Percentiles rank a stretch among this genome's conserved stretches.
These are phyloP conservation scores for Beverwykella pulmonaria DNA, from an alignment of 495 filamentous ascomycete genomes.

Conservation along the genomic window DNA sequence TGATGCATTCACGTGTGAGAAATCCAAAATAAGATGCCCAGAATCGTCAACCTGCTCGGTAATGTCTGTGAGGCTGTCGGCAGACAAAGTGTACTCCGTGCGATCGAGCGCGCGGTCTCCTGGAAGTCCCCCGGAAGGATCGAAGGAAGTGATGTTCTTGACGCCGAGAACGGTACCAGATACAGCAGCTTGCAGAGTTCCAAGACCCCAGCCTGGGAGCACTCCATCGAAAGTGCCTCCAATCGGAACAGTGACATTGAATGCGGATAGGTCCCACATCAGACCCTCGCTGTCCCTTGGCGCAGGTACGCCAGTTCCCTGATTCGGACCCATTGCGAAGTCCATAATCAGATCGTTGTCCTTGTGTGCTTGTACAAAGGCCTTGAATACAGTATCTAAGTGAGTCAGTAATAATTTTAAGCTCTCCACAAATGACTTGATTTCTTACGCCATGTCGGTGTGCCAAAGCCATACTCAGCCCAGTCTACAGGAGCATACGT, in stretches of 20 bases:
- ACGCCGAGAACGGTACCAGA: conserved; percentile 7
- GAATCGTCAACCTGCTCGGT: conserved; percentile 4
- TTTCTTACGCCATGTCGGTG: conserved; percentile 6
- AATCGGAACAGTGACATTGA: conserved; percentile 20
- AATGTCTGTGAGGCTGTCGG: conserved; percentile 14
- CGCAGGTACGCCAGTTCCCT: conserved; percentile 39
- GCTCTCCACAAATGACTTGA: not conserved
- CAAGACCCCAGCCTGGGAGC: conserved; percentile 34
- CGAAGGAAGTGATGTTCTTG: not conserved
- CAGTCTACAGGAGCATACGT: conserved; percentile 25
- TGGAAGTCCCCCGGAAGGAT: conserved; percentile 11
- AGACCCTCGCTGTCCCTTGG: conserved; percentile 23
- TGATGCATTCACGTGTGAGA: conserved; percentile 1
- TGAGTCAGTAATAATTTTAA: not conserved
- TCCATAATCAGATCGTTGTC: conserved; percentile 33
- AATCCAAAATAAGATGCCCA: conserved; percentile 12
- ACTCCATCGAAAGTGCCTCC: conserved; percentile 28
- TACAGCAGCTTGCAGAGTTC: conserved; percentile 29
- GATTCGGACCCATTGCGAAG: conserved; percentile 38
- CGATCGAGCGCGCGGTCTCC: conserved; percentile 5
- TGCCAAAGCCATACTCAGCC: conserved; percentile 29
- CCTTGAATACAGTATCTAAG: conserved; percentile 14
- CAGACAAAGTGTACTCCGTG: conserved; percentile 14
- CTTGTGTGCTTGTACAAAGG: conserved; percentile 23
- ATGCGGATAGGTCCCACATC: conserved; percentile 30